These are phyloP conservation scores for Hansenula lynferdii DNA, from an alignment of 1,139 yeast genomes.

Conservation along the genomic window DNA sequence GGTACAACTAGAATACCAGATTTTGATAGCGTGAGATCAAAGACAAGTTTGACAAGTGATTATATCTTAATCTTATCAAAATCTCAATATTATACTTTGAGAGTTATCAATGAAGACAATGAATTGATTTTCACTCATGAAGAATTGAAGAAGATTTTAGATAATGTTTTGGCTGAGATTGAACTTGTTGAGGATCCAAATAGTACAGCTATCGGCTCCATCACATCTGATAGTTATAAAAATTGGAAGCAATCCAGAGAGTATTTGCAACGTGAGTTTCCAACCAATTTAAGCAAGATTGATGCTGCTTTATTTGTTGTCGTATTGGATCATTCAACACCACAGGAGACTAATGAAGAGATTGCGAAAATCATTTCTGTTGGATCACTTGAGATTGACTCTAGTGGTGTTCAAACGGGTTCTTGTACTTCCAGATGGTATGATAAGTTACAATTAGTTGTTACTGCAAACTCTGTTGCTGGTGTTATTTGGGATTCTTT, in stretches of 20 bases:
- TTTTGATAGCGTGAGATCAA: conserved; percentile 35
- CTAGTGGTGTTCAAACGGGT: conserved; percentile 60
- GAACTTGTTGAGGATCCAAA: conserved; percentile 34
- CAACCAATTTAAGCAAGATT: conserved; percentile 39
- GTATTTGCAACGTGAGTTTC: conserved; percentile 39
- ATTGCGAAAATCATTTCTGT: conserved; percentile 48
- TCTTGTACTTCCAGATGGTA: conserved; percentile 79
- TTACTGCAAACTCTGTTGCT: conserved; percentile 66
- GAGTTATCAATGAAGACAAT: conserved; percentile 43
- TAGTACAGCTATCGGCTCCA: conserved; percentile 58
- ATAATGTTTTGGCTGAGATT: conserved; percentile 44
- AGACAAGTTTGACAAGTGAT: conserved; percentile 28
- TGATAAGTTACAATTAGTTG: conserved; percentile 67
- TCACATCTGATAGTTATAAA: conserved; percentile 62
- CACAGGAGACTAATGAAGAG: conserved; percentile 40
- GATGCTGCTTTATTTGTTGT: conserved; percentile 66
- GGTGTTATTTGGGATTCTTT: conserved; percentile 76
- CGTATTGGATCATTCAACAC: conserved; percentile 58
- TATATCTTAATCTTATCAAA: conserved; percentile 56
- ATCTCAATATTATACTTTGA: conserved; percentile 58
- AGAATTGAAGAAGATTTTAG: conserved; percentile 49
- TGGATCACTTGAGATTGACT: conserved; percentile 56
- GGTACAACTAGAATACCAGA: conserved; percentile 65
- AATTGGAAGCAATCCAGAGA: conserved; percentile 58
- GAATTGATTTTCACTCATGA: conserved; percentile 47